Base-by-base conservation (phyloP, 768 basidiomycete genomes). In the Harrya chromipes region DNA sequence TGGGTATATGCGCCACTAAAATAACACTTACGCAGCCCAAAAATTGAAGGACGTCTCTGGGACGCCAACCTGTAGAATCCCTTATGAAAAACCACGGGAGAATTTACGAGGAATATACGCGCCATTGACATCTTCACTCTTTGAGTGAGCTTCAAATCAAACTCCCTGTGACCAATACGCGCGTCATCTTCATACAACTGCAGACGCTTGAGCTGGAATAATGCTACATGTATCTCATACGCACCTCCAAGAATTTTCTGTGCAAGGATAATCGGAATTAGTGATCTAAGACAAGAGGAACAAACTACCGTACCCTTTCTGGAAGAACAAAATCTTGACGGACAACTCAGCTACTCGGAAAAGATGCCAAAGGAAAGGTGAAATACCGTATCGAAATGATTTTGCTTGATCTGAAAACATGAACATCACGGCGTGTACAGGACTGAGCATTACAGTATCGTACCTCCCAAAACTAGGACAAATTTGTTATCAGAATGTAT, bases 121-220 rank as follows among this genome's bases (percentile, higher is more conserved):
- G 90, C 95, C 95, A 99, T 99, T 53, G 86, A 93, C 97, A 99
- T 99, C 70, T 98, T 98, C 40, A 98, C 97, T 53, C 97, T 75
- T 47, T 85, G 77, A 0, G 90, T 92, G 31, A 92, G 75, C 62
- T 99, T 98, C 49, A 99, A 72, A 59, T 98, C 97, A 63, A 99
- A 99, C 47, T 94, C 84, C 59, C 85, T 86, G 66, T 98, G 93
- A 1, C 97, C 97, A 43, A 92, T 80, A 12, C 87, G 78, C 1
- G 95, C 95, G 67, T 98, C 95, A 47, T 97, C 89, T 70, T 97
- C 95, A 60, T 98, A 97, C n/a, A 97, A 71, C 83, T 70, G 35
- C 9, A 46, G 48, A 31, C 20, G 29, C 21, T 27, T 43, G 40
- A 45, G 34, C 47, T 31, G 13, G 27, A 10, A 29, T 14, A 46